Conservation (phyloP, 2,329 filamentous ascomycete genomes). For the Dactylonectria estremocensis region DNA sequence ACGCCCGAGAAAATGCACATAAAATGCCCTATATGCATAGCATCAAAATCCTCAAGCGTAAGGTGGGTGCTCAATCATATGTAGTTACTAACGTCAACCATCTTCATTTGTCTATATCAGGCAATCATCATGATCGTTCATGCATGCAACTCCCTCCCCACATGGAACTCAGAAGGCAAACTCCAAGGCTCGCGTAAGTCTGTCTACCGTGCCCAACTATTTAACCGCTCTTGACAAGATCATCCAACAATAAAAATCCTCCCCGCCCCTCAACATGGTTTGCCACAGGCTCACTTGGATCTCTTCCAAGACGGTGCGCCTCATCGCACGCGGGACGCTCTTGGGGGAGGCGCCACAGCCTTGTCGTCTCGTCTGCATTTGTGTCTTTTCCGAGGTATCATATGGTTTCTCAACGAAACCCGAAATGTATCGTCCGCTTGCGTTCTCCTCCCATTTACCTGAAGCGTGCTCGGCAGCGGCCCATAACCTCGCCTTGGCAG, state of each 20-base stretch:
- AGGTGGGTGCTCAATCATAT: too few relatives aligned
- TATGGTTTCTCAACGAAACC: slow-evolving; percentile 46
- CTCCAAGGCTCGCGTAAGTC: slow-evolving; percentile 32
- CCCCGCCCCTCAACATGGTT: slow-evolving; percentile 18
- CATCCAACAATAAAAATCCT: slow-evolving; percentile 25
- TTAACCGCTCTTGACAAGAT: slow-evolving; percentile 28
- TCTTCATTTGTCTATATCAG: slow-evolving; percentile 43
- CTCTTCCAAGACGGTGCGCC: slow-evolving; percentile 14
- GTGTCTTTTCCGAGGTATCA: slow-evolving; percentile 48
- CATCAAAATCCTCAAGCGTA: too few relatives aligned
- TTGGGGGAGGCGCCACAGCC: not conserved
- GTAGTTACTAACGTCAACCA: slow-evolving; percentile 22
- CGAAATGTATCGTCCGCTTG: slow-evolving; percentile 43
- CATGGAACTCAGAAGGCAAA: slow-evolving; percentile 29
- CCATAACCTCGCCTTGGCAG: slow-evolving; percentile 99
- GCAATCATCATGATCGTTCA: slow-evolving; percentile 40
- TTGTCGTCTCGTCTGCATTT: slow-evolving; percentile 18
- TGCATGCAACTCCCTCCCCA: slow-evolving; percentile 35
- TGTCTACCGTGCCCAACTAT: slow-evolving; percentile 36
- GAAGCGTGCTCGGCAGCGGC: slow-evolving; percentile 93
- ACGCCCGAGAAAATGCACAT: too few relatives aligned
- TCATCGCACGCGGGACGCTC: slow-evolving; percentile 5
- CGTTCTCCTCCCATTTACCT: slow-evolving; percentile 60
- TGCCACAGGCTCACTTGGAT: slow-evolving; percentile 23
- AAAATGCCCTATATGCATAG: too few relatives aligned